These are phyloP conservation scores for Kazachstania sp. DNA, from an alignment of 1,139 yeast genomes.

Conservation along the genomic window DNA sequence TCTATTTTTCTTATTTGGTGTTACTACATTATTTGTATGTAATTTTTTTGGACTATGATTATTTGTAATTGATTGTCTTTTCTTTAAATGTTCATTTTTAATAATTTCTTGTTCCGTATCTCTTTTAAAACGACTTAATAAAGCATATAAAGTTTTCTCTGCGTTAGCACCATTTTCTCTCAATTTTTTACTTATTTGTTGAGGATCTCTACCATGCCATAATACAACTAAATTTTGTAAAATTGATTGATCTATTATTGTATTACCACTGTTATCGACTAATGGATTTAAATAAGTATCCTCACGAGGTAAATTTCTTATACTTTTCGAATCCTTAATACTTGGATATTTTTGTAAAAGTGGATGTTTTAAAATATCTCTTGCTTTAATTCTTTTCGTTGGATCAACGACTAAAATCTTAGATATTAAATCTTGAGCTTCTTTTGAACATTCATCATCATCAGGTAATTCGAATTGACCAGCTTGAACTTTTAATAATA, in stretches of 20 bases:
- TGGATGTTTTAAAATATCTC: conserved; percentile 70
- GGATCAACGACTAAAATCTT: conserved; percentile 79
- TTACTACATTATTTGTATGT: conserved; percentile 4
- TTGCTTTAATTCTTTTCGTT: conserved; percentile 60
- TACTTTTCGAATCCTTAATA: conserved; percentile 33
- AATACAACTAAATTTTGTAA: conserved; percentile 59
- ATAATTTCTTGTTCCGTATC: conserved; percentile 29
- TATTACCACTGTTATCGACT: conserved; percentile 31
- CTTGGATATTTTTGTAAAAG: conserved; percentile 52
- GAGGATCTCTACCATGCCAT: conserved; percentile 62
- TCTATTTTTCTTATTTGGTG: conserved; percentile 38
- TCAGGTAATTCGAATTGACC: conserved; percentile 83
- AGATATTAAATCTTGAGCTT: conserved; percentile 61
- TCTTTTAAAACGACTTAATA: conserved; percentile 38
- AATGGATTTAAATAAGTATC: conserved; percentile 50
- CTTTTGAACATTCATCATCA: conserved; percentile 53
- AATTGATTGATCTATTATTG: conserved; percentile 52
- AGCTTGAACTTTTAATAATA: conserved; percentile 80
- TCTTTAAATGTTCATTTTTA: conserved; percentile 21
- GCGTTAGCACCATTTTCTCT: conserved; percentile 53
- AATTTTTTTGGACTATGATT: not conserved
- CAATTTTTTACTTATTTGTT: conserved; percentile 47
- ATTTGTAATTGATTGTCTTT: conserved; percentile 18
- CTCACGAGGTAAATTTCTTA: conserved; percentile 54
- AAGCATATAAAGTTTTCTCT: conserved; percentile 68